phyloP scores from a whole-genome alignment of 2,329 filamentous ascomycete species.

The Rhynchosporium agropyri region DNA sequence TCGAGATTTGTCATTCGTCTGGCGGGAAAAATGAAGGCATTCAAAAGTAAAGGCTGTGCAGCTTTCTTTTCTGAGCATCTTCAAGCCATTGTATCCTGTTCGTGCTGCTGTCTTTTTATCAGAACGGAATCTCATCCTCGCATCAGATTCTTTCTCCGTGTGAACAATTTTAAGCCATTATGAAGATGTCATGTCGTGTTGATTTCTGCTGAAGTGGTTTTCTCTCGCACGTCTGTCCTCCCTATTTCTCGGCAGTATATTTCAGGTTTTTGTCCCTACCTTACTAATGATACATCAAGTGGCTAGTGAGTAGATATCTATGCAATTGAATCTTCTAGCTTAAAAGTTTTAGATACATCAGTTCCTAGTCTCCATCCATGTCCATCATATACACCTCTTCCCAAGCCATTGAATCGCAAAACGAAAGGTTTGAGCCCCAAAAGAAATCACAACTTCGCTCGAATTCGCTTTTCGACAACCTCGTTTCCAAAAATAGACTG shows the following conservation, averaged over 20 bases:
- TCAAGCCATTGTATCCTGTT: background rate
- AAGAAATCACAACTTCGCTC: constrained; percentile 16
- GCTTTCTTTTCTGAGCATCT: background rate
- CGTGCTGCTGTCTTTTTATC: background rate
- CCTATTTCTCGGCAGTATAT: too few relatives aligned
- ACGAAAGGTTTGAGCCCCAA: background rate
- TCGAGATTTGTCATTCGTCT: background rate
- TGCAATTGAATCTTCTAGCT: background rate
- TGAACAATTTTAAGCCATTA: too few relatives aligned
- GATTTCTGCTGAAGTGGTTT: too few relatives aligned
- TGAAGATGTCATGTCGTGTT: too few relatives aligned
- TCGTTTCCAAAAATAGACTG: constrained; percentile 65
- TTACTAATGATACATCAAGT: too few relatives aligned
- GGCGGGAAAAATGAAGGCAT: background rate
- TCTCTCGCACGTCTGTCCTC: too few relatives aligned
- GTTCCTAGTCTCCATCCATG: too few relatives aligned
- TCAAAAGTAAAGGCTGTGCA: background rate
- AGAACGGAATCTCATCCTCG: background rate
- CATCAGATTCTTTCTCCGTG: background rate
- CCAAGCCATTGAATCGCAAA: background rate
- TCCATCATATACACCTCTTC: constrained; percentile 2
- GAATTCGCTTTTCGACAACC: constrained; percentile 3
- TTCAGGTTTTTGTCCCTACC: too few relatives aligned
- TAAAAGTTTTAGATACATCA: background rate
- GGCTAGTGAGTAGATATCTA: too few relatives aligned